Base-by-base conservation (phyloP, 495 filamentous ascomycete species). In the Parachaetomium inaequale region DNA sequence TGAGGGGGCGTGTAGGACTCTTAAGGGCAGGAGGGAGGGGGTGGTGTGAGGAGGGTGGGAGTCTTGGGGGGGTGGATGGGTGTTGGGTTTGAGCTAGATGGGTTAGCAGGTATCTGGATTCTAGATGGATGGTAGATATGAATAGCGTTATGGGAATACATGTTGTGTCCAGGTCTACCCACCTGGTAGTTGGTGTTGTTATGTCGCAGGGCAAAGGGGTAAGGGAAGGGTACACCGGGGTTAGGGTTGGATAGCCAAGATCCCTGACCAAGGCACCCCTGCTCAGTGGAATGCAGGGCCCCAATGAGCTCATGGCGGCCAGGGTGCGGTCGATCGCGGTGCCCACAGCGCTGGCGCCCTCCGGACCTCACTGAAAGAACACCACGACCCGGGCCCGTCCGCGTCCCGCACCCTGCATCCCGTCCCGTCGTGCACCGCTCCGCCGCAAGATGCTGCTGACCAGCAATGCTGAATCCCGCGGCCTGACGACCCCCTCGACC, bases 1-100 rank as follows among this genome's bases (percentile, higher is more conserved):
- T 28, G 75, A 80, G 55, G 62, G 62, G 72, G 85, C 81, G 7
- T 76, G 78, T 43, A 26, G 19, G 53, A 52, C 67, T 7, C 65
- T 70, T 51, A 65, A 64, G 58, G 26, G 26, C 53, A 50, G 52
- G 58, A 55, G 11, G 45, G 53, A 19, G 19, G 50, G 21, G 51
- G 28, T 4, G 40, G 17, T 23, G 19, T 23, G 26, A 7, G 40
- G 17, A 34, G 23, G 23, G 7, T 15, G 28, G 55, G 36, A 40
- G 50, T 21, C 32, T n/a, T 28, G 34, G 4, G 45, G 17, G 31
- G 14, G 19, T 2, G 15, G 28, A 10, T 8, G 21, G 4, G 19
- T 25, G 38, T 3, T 26, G 51, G n/a, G 32, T 19, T 4, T 4
- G 32, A 10, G 19, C 0, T 38, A 10, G 15, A 55, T 25, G 4